These are phyloP conservation scores for Phytophthora foliorum DNA, from an alignment of 352 stramenopile species.

Conservation along the genomic window DNA sequence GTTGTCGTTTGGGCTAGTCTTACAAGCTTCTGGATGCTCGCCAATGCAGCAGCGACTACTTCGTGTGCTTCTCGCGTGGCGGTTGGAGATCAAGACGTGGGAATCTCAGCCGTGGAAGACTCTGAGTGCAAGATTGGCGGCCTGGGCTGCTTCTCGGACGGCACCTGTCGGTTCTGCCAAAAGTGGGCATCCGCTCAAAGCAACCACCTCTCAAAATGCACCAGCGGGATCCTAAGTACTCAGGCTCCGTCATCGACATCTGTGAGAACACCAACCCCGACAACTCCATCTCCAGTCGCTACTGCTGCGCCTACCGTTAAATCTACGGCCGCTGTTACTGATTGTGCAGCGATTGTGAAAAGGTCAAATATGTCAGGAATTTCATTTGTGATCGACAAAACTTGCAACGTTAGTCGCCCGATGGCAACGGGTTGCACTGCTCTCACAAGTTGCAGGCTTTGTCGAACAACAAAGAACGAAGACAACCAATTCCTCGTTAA, in stretches of 20 bases:
- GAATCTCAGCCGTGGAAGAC: conserved; percentile 42
- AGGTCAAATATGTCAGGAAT: conserved; percentile 36
- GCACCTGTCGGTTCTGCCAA: conserved; percentile 48
- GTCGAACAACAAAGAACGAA: conserved; percentile 58
- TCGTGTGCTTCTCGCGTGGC: conserved; percentile 25
- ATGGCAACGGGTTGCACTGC: conserved; percentile 42
- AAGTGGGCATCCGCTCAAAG: conserved; percentile 26
- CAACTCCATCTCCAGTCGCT: conserved; percentile 6
- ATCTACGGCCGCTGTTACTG: not conserved
- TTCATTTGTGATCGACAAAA: conserved; percentile 45
- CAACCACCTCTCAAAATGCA: conserved; percentile 26
- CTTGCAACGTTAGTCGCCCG: conserved; percentile 32
- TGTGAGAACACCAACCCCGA: not conserved
- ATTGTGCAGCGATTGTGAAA: conserved; percentile 29
- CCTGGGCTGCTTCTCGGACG: conserved; percentile 40
- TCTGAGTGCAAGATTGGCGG: conserved; percentile 30
- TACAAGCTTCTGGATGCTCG: conserved; percentile 2
- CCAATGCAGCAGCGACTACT: not conserved
- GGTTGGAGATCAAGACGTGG: conserved; percentile 30
- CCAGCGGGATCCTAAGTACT: not conserved
- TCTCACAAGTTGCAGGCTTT: conserved; percentile 55
- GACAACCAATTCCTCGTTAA: conserved; percentile 51
- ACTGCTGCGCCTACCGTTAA: not conserved
- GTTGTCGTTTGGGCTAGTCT: conserved; percentile 12
- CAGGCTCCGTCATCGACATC: conserved; percentile 2